Conservation (phyloP, 2,329 filamentous ascomycete genomes). For the Aspergillus quadrilineatus region DNA sequence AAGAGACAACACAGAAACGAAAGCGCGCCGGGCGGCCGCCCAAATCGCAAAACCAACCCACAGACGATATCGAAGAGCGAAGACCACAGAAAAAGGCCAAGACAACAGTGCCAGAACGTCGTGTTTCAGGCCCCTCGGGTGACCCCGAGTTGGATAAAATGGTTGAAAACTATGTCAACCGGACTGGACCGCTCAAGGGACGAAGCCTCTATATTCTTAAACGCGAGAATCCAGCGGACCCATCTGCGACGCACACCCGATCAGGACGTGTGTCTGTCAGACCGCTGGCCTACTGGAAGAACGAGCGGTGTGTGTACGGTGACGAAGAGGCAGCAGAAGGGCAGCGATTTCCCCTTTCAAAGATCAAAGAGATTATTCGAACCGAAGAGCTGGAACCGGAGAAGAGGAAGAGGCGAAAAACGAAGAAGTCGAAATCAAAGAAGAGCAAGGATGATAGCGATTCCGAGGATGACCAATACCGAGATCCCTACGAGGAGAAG, state of each 20-base stretch:
- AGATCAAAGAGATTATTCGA: constrained; percentile 74
- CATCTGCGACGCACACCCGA: constrained; percentile 63
- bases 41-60: constrained; percentile 26
- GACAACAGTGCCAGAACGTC: constrained; percentile 24
- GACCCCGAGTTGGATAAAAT: constrained; percentile 43
- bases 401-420: constrained; percentile 9
- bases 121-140: constrained; percentile 26
- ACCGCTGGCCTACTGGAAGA: constrained; percentile 82
- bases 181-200: constrained; percentile 47
- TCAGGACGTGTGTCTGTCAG: constrained; percentile 76
- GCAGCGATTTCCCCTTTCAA: constrained; percentile 63
- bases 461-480: constrained; percentile 37
- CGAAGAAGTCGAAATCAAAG: constrained; percentile 35
- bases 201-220: constrained; percentile 53
- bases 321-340: constrained; percentile 58
- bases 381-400: constrained; percentile 61
- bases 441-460: constrained; percentile 39
- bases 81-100: constrained; percentile 36
- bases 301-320: constrained; percentile 73
- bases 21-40: constrained; percentile 34
- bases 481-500: constrained; percentile 48
- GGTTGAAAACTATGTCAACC: constrained; percentile 45
- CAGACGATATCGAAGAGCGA: constrained; percentile 24
- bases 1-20: constrained; percentile 23
- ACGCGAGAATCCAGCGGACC: constrained; percentile 53